These are phyloP conservation scores for Apiospora sp. DNA, from an alignment of 2,329 filamentous ascomycete genomes.

Conservation along the genomic window DNA sequence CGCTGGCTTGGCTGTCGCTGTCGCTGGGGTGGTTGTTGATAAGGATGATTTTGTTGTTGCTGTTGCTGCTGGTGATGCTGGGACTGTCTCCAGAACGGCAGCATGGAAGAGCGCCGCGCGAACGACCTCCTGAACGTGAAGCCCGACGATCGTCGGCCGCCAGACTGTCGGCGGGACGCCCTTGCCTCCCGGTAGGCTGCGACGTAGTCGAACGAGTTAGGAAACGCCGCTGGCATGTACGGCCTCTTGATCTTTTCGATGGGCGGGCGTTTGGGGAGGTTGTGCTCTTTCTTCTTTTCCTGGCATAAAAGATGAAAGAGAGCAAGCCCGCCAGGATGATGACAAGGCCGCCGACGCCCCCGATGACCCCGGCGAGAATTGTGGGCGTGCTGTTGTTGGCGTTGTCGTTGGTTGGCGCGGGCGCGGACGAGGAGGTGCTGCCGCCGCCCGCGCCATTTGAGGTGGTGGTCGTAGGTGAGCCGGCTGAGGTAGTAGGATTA, in stretches of 20 bases:
- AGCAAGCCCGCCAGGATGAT: neutral
- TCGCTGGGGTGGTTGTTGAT: neutral
- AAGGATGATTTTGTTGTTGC: neutral
- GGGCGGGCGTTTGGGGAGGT: neutral
- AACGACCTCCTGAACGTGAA: neutral
- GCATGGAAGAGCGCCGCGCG: neutral
- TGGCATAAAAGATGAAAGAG: neutral
- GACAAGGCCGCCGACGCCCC: neutral
- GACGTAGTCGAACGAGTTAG: slow-evolving; percentile 9
- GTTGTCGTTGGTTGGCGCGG: slow-evolving; percentile 22
- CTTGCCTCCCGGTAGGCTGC: neutral
- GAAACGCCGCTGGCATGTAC: neutral
- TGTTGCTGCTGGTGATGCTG: neutral
- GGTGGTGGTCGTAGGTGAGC: neutral
- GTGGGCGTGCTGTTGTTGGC: slow-evolving; percentile 23
- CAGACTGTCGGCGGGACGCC: neutral
- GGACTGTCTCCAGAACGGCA: slow-evolving; percentile 15
- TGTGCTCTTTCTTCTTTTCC: slow-evolving; percentile 1
- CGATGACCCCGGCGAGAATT: neutral
- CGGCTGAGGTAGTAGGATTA: slow-evolving; percentile 24
- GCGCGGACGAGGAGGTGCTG: neutral
- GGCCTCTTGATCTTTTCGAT: slow-evolving; percentile 3
- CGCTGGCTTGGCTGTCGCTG: neutral
- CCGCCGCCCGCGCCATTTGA: neutral
- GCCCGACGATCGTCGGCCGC: neutral